Evolutionary conservation across 345 rosid genomes (phyloP).

Genomic region (Citrus mangshanensis): DNA sequence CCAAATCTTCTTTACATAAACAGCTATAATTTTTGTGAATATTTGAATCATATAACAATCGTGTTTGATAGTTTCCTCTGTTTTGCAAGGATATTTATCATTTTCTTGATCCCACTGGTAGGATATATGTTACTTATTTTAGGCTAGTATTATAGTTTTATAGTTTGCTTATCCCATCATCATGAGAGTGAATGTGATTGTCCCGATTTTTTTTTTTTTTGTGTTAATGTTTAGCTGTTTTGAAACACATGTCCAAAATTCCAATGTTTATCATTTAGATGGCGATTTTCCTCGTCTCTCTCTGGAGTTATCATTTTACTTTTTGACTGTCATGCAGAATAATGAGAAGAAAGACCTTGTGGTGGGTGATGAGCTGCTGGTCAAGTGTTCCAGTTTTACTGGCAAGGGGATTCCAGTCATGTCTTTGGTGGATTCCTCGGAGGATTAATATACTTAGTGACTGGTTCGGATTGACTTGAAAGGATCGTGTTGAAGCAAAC

Average conservation of each 20-base stretch:
- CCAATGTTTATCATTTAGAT: not conserved
- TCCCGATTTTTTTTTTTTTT: not conserved
- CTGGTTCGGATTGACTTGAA: not conserved
- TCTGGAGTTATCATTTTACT: not conserved
- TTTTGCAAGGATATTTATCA: not conserved
- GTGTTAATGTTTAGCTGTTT: too few relatives aligned
- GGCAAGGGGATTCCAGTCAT: slow-evolving; percentile 74
- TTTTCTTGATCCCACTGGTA: not conserved
- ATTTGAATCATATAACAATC: not conserved
- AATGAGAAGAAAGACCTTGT: slow-evolving; percentile 40
- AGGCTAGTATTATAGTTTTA: not conserved
- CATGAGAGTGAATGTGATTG: not conserved
- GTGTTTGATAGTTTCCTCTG: not conserved
- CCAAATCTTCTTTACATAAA: not conserved
- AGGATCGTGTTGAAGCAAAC: not conserved
- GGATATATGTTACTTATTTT: not conserved
- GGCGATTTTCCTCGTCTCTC: not conserved
- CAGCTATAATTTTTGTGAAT: not conserved
- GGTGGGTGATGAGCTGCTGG: slow-evolving; percentile 59
- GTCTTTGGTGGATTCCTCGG: slow-evolving; percentile 43
- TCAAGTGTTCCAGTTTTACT: slow-evolving; percentile 68
- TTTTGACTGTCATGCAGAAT: slow-evolving; percentile 34
- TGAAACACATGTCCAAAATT: not conserved
- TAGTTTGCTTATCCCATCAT: not conserved
- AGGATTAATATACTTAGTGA: not conserved